Conservation (phyloP, 2,329 filamentous ascomycete genomes). For the Hortaea sp. region DNA sequence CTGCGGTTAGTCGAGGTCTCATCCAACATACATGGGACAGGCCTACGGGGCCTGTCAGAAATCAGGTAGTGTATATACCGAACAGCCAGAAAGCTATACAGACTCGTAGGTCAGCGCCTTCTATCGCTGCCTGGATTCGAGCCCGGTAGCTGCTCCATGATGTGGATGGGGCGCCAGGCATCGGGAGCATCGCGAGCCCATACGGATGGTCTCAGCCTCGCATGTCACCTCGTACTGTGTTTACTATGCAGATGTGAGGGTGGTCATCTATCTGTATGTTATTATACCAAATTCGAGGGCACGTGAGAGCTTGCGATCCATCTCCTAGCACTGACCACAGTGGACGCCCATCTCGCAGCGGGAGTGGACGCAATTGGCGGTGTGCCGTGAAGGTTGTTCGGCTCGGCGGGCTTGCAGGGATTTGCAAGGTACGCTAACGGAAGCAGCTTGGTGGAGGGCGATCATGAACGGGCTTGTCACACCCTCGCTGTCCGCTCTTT, state of each 20-base stretch:
- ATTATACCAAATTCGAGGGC: too few relatives aligned
- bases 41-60: too few relatives aligned
- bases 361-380: background rate
- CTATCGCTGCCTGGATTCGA: constrained; percentile 53
- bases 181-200: background rate
- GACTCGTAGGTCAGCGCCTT: constrained; percentile 60
- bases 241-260: background rate
- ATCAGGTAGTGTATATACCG: constrained; percentile 44
- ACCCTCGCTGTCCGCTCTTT: background rate
- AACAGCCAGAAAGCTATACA: constrained; percentile 86
- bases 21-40: too few relatives aligned
- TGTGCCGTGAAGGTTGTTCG: background rate
- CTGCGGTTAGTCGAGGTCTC: too few relatives aligned
- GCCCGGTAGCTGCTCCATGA: constrained; percentile 25
- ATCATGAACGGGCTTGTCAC: background rate
- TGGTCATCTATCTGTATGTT: too few relatives aligned
- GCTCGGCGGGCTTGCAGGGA: background rate
- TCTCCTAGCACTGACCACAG: background rate
- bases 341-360: background rate
- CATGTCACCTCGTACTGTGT: background rate
- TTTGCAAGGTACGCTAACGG: background rate
- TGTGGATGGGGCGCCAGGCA: background rate
- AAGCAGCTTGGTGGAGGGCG: background rate
- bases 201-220: background rate
- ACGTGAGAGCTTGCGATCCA: too few relatives aligned